These are phyloP conservation scores for Novymonas esmeraldas DNA, from an alignment of 208 protist species.

Conservation along the genomic window DNA sequence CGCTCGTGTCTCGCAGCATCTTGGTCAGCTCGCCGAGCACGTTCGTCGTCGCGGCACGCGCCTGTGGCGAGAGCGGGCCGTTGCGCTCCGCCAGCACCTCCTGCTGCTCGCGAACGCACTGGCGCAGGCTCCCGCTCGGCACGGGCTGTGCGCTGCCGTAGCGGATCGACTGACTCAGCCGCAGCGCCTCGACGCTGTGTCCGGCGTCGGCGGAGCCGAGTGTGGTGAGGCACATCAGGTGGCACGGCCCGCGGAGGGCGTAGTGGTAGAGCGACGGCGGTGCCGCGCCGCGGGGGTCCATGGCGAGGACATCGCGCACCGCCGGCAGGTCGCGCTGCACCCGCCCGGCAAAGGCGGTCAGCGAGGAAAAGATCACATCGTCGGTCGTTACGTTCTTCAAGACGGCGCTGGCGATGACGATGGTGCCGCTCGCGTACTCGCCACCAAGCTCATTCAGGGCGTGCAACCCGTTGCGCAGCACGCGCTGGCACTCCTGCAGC, in stretches of 20 bases:
- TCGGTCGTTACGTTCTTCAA: slow-evolving; percentile 22
- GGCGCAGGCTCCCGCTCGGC: slow-evolving; percentile 36
- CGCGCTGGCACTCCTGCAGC: slow-evolving; percentile 8
- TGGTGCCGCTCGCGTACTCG: slow-evolving; percentile 12
- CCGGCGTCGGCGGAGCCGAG: slow-evolving; percentile 25
- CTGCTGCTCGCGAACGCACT: slow-evolving; percentile 30
- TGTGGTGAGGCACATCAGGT: slow-evolving; percentile 34
- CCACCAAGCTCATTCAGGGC: slow-evolving; percentile 3
- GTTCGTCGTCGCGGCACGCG: slow-evolving; percentile 17
- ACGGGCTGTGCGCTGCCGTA: slow-evolving; percentile 22
- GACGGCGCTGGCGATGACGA: slow-evolving; percentile 32
- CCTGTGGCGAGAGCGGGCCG: background rate
- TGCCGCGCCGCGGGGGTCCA: slow-evolving; percentile 26
- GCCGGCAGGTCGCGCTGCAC: slow-evolving; percentile 31
- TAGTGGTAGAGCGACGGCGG: slow-evolving; percentile 44
- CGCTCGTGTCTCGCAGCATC: slow-evolving; percentile 17
- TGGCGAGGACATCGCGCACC: slow-evolving; percentile 35
- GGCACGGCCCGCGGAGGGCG: slow-evolving; percentile 35
- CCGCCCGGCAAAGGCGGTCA: slow-evolving; percentile 26
- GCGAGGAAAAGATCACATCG: slow-evolving; percentile 37
- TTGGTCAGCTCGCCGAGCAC: slow-evolving; percentile 15
- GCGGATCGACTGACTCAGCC: slow-evolving; percentile 23
- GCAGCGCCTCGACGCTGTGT: slow-evolving; percentile 29
- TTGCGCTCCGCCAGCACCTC: slow-evolving; percentile 7
- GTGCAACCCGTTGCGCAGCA: slow-evolving; percentile 14